Base-by-base conservation (phyloP, 495 filamentous ascomycete genomes). In the Paragyromitra xinjiangensis region DNA sequence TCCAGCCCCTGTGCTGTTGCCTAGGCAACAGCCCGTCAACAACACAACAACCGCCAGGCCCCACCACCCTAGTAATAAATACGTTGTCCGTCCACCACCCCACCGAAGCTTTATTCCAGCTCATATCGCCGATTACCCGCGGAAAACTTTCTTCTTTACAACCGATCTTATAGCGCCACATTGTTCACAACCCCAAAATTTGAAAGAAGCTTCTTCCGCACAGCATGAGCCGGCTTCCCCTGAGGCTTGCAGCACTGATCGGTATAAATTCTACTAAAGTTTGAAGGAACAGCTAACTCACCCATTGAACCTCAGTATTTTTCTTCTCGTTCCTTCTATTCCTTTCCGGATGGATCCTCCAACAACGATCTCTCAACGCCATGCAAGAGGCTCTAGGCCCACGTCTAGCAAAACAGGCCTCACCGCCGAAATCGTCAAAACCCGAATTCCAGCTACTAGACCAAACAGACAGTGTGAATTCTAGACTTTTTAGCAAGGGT, bases 331-430 rank as follows among this genome's bases (percentile, higher is more conserved):
- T 88, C 56, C 83, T 90, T 42, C 85, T 93, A 61, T 93, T 93
- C 80, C 84, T 92, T 39, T 90, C 91, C 0, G 91, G 91, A 66
- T 93, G 92, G 81, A 85, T 91, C 12, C 84, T 92, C 29, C 91
- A 93, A 75, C 91, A 93, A 76, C 87, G 89, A 81, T 91, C 91
- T 7, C 88, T 93, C 22, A 87, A 84, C 45, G 88, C 84, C 67
- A 86, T 93, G 39, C 89, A 91, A 83, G 82, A 85, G 77, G 89
- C 87, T 26, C 83, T 93, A 29, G 87, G 85, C 61, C 86, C 88
- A 0, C 85, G 37, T 45, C 34, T 45, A 6, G 42, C 63, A 56
- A 37, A 61, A 45, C 59, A 61, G 24, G 5, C 4, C 29, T 34
- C 66, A 16, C 24, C 78, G 22, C 51, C 83, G 40, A 64, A 66